Evolutionary conservation across 2,329 filamentous ascomycete species (phyloP), one percentile per base, ranked within the genome.

Genomic region (Colletotrichum sp.): DNA sequence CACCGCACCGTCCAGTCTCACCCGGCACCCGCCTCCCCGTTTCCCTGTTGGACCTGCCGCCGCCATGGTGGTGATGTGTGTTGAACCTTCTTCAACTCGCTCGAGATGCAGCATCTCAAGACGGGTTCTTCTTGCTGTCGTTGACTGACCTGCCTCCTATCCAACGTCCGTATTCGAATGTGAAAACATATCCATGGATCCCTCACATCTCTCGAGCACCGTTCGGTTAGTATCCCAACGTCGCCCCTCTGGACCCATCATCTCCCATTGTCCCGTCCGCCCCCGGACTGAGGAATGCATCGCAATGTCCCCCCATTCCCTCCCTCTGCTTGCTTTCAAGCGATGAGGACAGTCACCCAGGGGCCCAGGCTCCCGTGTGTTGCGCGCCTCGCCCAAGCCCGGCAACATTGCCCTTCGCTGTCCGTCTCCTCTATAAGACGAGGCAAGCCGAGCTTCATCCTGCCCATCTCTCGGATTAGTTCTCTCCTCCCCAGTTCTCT

Each of bases 281-380:
- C n/a, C 55, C 60, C 55, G 48, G n/a, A 30, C 48, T 55, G 34
- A 67, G 75, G 77, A 79, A 78, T 78, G 79, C 68, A 26, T 28
- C 26, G 68, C 75, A 78, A 77, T 77, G 69, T 77, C 73, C 63
- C 62, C 22, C 34, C 77, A 79, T 79, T 80, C 77, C 68, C 71
- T 34, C 24, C 64, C 44, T 59, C 44, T 57, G 39, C 52, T 72
- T 64, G 63, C 64, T 68, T 73, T 39, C 44, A 24, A 44, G 16
- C 59, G 59, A 65, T n/a, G 57, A 34, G 57, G 44, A 63, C 57
- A 60, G 44, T 44, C 32, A 22, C 24, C 57, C 26, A 52, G 30
- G 28, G 68, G 30, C 68, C 44, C 52, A 36, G 68, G 24, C 39
- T 57, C 8, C n/a, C 26, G 26, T 32, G 39, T 62, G 55, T 30